These are phyloP conservation scores for Chaetomium tenue DNA, from an alignment of 495 filamentous ascomycete species.

Conservation along the genomic window DNA sequence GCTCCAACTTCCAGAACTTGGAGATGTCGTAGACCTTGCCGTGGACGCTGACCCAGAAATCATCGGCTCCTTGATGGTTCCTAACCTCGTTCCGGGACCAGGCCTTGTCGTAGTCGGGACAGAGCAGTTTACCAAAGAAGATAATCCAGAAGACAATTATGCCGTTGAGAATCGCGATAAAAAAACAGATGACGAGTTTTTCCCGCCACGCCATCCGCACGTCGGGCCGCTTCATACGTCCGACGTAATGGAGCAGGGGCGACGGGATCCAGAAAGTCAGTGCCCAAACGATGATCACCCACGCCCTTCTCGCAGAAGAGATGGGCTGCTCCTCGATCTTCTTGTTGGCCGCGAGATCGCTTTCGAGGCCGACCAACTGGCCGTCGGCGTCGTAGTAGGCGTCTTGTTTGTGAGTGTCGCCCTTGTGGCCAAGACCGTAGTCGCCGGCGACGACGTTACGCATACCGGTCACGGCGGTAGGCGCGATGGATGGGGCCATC, in stretches of 20 bases:
- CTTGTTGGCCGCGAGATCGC: slow-evolving; percentile 72
- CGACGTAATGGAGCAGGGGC: slow-evolving; percentile 71
- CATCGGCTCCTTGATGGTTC: slow-evolving; percentile 64
- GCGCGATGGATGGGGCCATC: slow-evolving; percentile 69
- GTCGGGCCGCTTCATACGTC: slow-evolving; percentile 96
- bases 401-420: slow-evolving; percentile 72
- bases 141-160: slow-evolving; percentile 91
- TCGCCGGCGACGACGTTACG: slow-evolving; percentile 68
- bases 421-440: slow-evolving; percentile 81
- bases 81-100: slow-evolving; percentile 74
- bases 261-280: slow-evolving; percentile 96
- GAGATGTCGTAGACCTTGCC: slow-evolving; percentile 90
- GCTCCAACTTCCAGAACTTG: slow-evolving; percentile 79
- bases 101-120: slow-evolving; percentile 87
- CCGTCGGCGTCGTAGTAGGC: slow-evolving; percentile 67
- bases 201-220: slow-evolving; percentile 97
- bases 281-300: slow-evolving; percentile 79
- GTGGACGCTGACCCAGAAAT: slow-evolving; percentile 86
- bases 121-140: slow-evolving; percentile 76
- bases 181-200: slow-evolving; percentile 75
- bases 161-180: slow-evolving; percentile 83
- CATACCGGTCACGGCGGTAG: slow-evolving; percentile 63
- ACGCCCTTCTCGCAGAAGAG: slow-evolving; percentile 62
- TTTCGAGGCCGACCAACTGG: slow-evolving; percentile 60
- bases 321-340: slow-evolving; percentile 70